Conservation (phyloP, 2,329 filamentous ascomycete genomes). For the Xylaria multiplex region DNA sequence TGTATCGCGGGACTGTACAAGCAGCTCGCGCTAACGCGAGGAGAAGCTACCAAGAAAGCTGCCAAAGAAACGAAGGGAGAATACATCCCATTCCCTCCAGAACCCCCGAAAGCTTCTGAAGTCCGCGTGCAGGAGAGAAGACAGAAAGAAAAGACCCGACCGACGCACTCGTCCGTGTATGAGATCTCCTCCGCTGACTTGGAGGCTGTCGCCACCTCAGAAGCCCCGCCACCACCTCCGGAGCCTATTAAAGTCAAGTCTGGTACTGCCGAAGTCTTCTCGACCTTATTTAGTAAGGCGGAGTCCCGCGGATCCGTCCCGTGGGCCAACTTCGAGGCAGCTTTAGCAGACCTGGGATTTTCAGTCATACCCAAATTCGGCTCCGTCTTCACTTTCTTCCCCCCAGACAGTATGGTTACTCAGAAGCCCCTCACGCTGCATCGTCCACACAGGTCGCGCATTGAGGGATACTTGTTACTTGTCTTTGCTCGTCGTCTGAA, state of each 20-base stretch:
- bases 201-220: neutral
- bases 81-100: constrained; percentile 36
- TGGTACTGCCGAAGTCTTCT: constrained; percentile 53
- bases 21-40: constrained; percentile 35
- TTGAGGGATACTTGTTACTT: constrained; percentile 49
- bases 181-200: constrained; percentile 41
- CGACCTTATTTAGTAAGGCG: constrained; percentile 48
- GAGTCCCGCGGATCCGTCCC: constrained; percentile 47
- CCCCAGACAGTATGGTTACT: constrained; percentile 43
- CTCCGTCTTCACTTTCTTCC: constrained; percentile 55
- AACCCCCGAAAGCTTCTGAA: constrained; percentile 39
- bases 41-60: neutral
- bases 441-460: constrained; percentile 51
- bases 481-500: constrained; percentile 49
- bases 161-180: constrained; percentile 50
- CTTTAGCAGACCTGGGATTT: constrained; percentile 56
- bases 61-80: constrained; percentile 32
- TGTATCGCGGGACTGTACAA: constrained; percentile 50
- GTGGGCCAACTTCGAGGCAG: constrained; percentile 54
- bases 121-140: constrained; percentile 49
- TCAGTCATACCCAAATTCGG: constrained; percentile 37
- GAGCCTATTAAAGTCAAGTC: constrained; percentile 52
- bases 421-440: constrained; percentile 51
- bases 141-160: constrained; percentile 58
- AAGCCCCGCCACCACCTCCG: neutral